These are phyloP conservation scores for Galerina marginata DNA, from an alignment of 768 basidiomycete species.

Conservation along the genomic window DNA sequence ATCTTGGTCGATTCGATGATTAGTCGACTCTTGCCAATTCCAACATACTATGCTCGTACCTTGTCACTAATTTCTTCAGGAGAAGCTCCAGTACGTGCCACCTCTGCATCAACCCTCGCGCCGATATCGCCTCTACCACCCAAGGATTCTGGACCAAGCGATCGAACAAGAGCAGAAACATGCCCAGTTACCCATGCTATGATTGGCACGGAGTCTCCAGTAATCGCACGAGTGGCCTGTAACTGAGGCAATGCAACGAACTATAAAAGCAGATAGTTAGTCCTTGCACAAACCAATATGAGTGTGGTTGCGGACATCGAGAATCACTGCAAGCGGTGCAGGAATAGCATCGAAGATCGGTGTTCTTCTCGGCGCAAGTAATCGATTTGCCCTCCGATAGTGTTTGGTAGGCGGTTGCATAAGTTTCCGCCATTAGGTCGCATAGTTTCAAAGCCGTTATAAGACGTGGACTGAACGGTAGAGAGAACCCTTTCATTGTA, in stretches of 20 bases:
- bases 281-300: neutral
- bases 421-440: neutral
- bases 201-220: slow-evolving; percentile 5
- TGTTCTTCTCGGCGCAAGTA: neutral
- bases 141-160: slow-evolving; percentile 1
- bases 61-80: slow-evolving; percentile 2
- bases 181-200: slow-evolving; percentile 5
- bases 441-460: neutral
- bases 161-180: neutral
- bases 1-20: neutral
- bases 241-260: slow-evolving; percentile 3
- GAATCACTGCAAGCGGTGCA: neutral
- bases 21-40: neutral
- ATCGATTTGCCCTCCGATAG: neutral
- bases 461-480: neutral
- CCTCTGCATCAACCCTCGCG: slow-evolving; percentile 8
- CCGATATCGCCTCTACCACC: slow-evolving; percentile 10
- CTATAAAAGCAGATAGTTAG: neutral
- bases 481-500: neutral
- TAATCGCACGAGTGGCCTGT: neutral
- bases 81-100: neutral
- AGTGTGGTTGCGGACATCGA: neutral
- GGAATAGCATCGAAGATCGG: slow-evolving; percentile 6
- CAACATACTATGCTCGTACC: neutral
- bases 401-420: neutral